phyloP scores from a whole-genome alignment of 2,329 filamentous ascomycete species.

The Westerdykella ornata region DNA sequence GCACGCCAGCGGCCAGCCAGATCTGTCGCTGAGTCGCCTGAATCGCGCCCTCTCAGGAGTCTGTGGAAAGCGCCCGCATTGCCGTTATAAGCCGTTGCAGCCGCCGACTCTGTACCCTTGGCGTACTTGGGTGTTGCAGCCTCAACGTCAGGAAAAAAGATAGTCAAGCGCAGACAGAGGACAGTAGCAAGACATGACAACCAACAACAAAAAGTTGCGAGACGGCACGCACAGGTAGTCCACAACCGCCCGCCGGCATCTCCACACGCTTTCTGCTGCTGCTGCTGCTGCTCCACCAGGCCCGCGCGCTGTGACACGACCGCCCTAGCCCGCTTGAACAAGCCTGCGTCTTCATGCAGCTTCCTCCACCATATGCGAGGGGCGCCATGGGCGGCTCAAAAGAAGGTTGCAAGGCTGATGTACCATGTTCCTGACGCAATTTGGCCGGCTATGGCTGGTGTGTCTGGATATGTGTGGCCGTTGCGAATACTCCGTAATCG shows the following conservation, averaged over 20 bases:
- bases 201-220: too few relatives aligned
- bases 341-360: constrained; percentile 4
- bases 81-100: not conserved
- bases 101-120: constrained; percentile 20
- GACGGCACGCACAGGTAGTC: too few relatives aligned
- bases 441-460: constrained; percentile 24
- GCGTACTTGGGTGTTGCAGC: constrained; percentile 33
- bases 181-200: not conserved
- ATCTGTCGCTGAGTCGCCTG: constrained; percentile 23
- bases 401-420: constrained; percentile 33
- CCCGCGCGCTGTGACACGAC: not conserved
- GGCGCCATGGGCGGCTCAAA: constrained; percentile 34
- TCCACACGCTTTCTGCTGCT: not conserved
- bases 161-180: too few relatives aligned
- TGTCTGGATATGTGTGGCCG: constrained; percentile 9
- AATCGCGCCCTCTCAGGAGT: constrained; percentile 8
- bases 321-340: not conserved
- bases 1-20: constrained; percentile 25
- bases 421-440: constrained; percentile 40
- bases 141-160: too few relatives aligned
- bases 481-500: constrained; percentile 30
- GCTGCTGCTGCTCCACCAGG: not conserved
- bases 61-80: not conserved
- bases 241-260: not conserved
- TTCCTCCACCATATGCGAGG: constrained; percentile 3